Evolutionary conservation across 345 rosid species (phyloP), one percentile per base, ranked within the genome.

Genomic region (Sonneratia caseolaris): DNA sequence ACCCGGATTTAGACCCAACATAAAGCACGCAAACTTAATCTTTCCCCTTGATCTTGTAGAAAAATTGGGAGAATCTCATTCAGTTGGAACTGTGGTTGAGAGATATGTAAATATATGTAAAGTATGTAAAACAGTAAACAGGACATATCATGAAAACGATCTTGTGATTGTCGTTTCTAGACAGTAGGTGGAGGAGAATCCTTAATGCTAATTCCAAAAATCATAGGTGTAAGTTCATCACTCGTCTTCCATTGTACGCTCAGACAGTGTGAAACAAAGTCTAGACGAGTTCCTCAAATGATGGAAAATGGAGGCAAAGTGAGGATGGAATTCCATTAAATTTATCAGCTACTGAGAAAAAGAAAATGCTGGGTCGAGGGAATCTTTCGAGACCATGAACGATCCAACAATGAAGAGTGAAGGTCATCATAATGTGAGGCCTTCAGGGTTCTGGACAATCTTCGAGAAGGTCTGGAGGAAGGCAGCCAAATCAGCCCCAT

Each of bases 401-500:
- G 12, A 42, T 21, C 12, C n/a, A 10, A 7, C 2, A 32, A 57
- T 62, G 66, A 62, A 35, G 37, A 27, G 66, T 4, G 14, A 32
- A 27, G 18, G 38, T 13, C 19, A 32, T 71, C 87, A 91, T 71
- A 91, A 77, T 69, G 97, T 90, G 73, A 95, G 85, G 82, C 87
- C 82, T 61, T 89, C 97, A 27, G 97, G 96, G 80, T 88, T 86
- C 83, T 86, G 90, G 68, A 95, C 68, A 59, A 95, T 90, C 91
- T 89, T 90, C 70, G 97, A 84, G 74, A 92, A 92, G n/a, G 97
- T 90, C 78, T 85, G 88, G 68, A 95, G 92, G 84, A 90, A 91
- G 62, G 93, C 88, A 19, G 99, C 97, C 84, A 91, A 86, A 84
- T 95, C 93, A 70, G 99, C 99, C 66, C 99, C 97, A 48, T 91